phyloP scores from a whole-genome alignment of 192 early-diverging fungal genomes.

The Neocallimastix lanati region DNA sequence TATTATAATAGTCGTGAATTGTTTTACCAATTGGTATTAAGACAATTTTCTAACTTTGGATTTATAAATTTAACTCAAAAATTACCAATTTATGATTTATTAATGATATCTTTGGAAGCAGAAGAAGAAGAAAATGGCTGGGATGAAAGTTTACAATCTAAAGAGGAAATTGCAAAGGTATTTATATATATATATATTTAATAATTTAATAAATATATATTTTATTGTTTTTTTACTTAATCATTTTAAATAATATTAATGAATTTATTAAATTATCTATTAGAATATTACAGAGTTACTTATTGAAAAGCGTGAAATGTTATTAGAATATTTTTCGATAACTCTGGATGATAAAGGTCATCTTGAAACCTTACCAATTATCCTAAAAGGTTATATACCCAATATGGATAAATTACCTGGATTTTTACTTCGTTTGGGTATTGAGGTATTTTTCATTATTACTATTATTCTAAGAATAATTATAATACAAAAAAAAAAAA shows the following conservation, averaged over 20 bases:
- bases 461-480: too few relatives aligned
- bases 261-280: too few relatives aligned
- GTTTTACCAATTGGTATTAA: slow-evolving; percentile 70
- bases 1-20: slow-evolving; percentile 48
- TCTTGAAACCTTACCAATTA: slow-evolving; percentile 52
- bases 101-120: slow-evolving; percentile 45
- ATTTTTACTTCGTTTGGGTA: slow-evolving; percentile 62
- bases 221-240: slow-evolving; percentile 1
- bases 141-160: slow-evolving; percentile 21
- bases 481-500: too few relatives aligned
- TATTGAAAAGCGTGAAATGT: slow-evolving; percentile 48
- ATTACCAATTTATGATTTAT: slow-evolving; percentile 44
- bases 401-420: slow-evolving; percentile 67
- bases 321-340: slow-evolving; percentile 78
- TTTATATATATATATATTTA: neutral
- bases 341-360: slow-evolving; percentile 40
- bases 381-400: slow-evolving; percentile 65
- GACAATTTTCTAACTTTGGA: slow-evolving; percentile 80
- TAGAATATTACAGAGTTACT: slow-evolving; percentile 13
- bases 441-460: too few relatives aligned
- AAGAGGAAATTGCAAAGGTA: slow-evolving; percentile 38
- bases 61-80: slow-evolving; percentile 40
- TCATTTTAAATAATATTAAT: neutral
- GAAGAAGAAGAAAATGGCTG: slow-evolving; percentile 19
- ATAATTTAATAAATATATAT: too few relatives aligned